phyloP scores from a whole-genome alignment of 2,329 filamentous ascomycete species.

The Clarireedia hainanense region DNA sequence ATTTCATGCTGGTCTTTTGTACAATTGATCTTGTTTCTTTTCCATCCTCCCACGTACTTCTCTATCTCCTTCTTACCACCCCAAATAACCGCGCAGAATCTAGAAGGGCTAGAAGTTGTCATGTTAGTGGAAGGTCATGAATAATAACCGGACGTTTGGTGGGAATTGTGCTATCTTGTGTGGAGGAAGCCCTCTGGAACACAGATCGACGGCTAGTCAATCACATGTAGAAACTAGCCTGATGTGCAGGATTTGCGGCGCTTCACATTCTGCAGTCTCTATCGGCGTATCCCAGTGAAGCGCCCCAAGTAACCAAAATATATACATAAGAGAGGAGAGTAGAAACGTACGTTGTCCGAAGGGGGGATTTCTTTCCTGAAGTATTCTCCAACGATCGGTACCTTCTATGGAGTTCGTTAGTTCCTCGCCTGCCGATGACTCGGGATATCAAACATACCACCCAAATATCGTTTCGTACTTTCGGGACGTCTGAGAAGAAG shows the following conservation, averaged over 20 bases:
- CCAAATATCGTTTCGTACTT: constrained; percentile 51
- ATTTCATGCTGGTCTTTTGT: constrained; percentile 8
- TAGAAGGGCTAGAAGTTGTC: constrained; percentile 4
- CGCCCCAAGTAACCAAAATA: background rate
- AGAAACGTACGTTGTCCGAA: constrained; percentile 52
- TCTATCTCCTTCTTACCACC: background rate
- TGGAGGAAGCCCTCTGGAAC: no score
- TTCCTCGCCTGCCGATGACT: background rate
- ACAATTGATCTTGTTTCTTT: constrained; percentile 6
- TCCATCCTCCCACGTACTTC: background rate
- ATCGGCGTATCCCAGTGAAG: no score
- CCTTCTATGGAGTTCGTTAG: constrained; percentile 35
- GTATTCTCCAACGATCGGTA: constrained; percentile 44
- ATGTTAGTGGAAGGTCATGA: background rate
- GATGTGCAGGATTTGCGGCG: background rate
- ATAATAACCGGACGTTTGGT: background rate
- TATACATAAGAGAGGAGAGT: constrained; percentile 5
- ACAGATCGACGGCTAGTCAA: no score
- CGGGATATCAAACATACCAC: constrained; percentile 34
- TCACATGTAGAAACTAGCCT: no score
- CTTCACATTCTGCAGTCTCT: background rate
- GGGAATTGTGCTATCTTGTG: no score
- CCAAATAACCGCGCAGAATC: background rate
- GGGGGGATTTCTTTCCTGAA: constrained; percentile 48
- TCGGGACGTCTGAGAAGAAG: constrained; percentile 56